Percentiles rank a stretch among this genome's conserved stretches.
These are phyloP conservation scores for Pythium diclinum DNA, from an alignment of 352 stramenopile genomes.

Conservation along the genomic window DNA sequence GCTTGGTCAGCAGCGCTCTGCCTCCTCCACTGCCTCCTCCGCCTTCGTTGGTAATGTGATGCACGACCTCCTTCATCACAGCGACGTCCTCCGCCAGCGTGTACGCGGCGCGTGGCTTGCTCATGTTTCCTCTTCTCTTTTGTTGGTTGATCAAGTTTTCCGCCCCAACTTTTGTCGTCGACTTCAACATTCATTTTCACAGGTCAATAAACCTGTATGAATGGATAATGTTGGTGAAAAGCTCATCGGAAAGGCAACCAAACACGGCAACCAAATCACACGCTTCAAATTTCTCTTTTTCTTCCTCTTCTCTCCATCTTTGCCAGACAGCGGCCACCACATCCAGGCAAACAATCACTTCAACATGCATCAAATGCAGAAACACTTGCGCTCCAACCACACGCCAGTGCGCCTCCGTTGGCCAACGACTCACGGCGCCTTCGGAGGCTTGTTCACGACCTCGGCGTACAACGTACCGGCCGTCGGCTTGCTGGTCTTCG, in stretches of 20 bases:
- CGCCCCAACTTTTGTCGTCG: not conserved
- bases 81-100: slow-evolving; percentile 6
- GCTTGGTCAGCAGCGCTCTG: not conserved
- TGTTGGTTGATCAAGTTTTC: not conserved
- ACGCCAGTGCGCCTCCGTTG: too few relatives aligned
- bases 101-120: slow-evolving; percentile 13
- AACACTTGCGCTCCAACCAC: too few relatives aligned
- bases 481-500: slow-evolving; percentile 15
- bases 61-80: slow-evolving; percentile 1
- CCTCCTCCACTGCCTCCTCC: not conserved
- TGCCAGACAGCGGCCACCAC: too few relatives aligned
- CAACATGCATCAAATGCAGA: not conserved
- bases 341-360: too few relatives aligned
- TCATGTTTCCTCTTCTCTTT: not conserved
- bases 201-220: not conserved
- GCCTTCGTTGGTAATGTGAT: not conserved
- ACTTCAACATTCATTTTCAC: slow-evolving; percentile 13
- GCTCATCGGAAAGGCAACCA: not conserved
- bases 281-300: not conserved
- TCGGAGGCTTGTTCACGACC: slow-evolving; percentile 20
- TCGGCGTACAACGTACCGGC: slow-evolving; percentile 26
- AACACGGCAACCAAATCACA: too few relatives aligned
- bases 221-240: not conserved
- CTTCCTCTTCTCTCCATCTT: not conserved
- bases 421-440: slow-evolving; percentile 11